Conservation (phyloP, 352 stramenopile genomes). For the Stephanocyclus meneghinianus region DNA sequence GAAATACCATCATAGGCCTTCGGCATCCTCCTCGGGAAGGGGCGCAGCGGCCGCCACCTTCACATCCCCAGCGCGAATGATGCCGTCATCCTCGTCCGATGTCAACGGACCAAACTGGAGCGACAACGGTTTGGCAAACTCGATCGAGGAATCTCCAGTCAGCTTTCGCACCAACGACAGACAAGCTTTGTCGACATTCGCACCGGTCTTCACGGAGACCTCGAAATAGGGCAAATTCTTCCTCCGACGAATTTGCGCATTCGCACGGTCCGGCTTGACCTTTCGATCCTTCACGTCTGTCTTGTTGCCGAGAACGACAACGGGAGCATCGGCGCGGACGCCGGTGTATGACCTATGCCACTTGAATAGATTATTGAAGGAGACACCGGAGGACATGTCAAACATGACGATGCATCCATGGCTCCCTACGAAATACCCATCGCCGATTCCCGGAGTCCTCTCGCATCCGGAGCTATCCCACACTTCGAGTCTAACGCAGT, state of each 20-base stretch:
- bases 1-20: not conserved
- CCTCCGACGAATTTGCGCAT: not conserved
- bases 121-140: not conserved
- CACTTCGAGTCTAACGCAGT: not conserved
- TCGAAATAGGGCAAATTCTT: not conserved
- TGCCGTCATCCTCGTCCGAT: not conserved
- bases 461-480: constrained; percentile 5
- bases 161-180: not conserved
- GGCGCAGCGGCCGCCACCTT: not conserved
- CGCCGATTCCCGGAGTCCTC: not conserved
- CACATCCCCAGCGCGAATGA: not conserved
- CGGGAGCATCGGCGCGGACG: not conserved
- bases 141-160: not conserved
- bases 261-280: not conserved
- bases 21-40: not conserved
- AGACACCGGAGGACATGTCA: not conserved
- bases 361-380: not conserved
- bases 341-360: not conserved
- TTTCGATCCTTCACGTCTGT: constrained; percentile 6
- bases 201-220: constrained; percentile 1
- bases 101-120: not conserved
- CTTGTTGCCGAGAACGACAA: constrained; percentile 10
- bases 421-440: not conserved
- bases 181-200: not conserved
- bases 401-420: constrained; percentile 3